Percentiles rank a stretch among this genome's conserved stretches.
Evolutionary conservation across 805 yeast genomes (phyloP).

Genomic region (Zygotorulaspora sp.): DNA sequence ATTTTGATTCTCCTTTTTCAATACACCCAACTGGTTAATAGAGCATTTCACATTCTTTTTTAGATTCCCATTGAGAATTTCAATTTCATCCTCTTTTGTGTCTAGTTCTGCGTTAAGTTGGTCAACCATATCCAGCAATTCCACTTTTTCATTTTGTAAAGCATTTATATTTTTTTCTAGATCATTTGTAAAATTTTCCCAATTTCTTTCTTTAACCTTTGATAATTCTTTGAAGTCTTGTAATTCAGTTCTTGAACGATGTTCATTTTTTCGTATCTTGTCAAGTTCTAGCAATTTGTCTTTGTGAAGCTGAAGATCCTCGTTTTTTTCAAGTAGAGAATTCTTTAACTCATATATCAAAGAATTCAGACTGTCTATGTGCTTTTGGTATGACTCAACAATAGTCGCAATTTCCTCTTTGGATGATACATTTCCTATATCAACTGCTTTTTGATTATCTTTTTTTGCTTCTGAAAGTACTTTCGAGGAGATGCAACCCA

Average conservation of each 20-base stretch:
- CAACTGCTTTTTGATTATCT: not conserved
- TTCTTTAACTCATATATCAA: conserved; percentile 15
- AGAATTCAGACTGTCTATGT: conserved; percentile 17
- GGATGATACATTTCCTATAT: not conserved
- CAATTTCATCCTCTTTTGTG: conserved; percentile 23
- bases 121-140: conserved; percentile 11
- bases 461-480: not conserved
- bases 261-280: conserved; percentile 8
- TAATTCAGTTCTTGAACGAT: conserved; percentile 13
- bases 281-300: conserved; percentile 9
- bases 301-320: conserved; percentile 10
- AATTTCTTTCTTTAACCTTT: conserved; percentile 22
- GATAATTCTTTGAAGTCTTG: conserved; percentile 16
- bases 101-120: conserved; percentile 21
- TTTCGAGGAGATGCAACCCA: conserved; percentile 7
- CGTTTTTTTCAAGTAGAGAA: conserved; percentile 16
- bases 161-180: conserved; percentile 16
- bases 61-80: conserved; percentile 28
- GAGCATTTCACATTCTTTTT: conserved; percentile 16
- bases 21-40: conserved; percentile 12
- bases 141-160: conserved; percentile 12
- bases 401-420: conserved; percentile 3
- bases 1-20: conserved; percentile 15
- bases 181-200: conserved; percentile 24
- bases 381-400: conserved; percentile 17